Evolutionary conservation across 108 stramenopile species (phyloP).

Genomic region (Cylindrotheca fusiformis): DNA sequence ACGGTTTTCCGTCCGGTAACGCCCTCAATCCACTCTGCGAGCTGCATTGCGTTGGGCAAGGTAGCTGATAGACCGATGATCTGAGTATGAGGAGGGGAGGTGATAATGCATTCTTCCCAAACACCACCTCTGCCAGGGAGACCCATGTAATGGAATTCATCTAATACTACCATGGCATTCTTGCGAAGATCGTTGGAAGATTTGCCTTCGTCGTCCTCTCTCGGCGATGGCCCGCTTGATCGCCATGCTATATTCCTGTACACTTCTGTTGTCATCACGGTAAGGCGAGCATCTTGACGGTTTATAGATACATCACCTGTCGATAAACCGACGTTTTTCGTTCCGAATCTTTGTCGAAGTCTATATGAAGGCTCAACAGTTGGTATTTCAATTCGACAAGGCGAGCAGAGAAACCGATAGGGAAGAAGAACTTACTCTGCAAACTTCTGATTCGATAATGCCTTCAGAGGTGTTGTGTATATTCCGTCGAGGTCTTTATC

Average conservation of each 20-base stretch:
- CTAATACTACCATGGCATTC: conserved; percentile 87
- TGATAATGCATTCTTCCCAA: conserved; percentile 94
- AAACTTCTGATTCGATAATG: conserved; percentile 94
- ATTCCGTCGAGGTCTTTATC: conserved; percentile 60
- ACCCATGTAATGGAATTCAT: conserved; percentile 98
- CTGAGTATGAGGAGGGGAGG: conserved; percentile 75
- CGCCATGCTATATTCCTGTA: conserved; percentile 92
- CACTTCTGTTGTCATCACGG: conserved; percentile 95
- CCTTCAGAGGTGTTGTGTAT: conserved; percentile 95
- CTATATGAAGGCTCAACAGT: too few relatives aligned
- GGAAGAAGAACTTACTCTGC: conserved; percentile 49
- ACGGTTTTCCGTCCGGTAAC: conserved; percentile 73
- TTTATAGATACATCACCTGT: conserved; percentile 87
- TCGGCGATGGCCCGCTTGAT: conserved; percentile 16
- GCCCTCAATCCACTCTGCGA: conserved; percentile 78
- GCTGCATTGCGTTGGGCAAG: conserved; percentile 65
- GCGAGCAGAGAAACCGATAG: too few relatives aligned
- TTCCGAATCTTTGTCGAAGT: conserved; percentile 74
- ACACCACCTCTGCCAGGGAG: conserved; percentile 88
- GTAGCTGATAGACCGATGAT: conserved; percentile 93
- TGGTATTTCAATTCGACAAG: too few relatives aligned
- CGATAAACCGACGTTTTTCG: conserved; percentile 55
- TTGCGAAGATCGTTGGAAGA: conserved; percentile 52
- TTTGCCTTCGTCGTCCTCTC: conserved; percentile 8
- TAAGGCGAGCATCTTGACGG: conserved; percentile 68